Base-by-base conservation (phyloP, 2,329 filamentous ascomycete genomes). In the Fusarium armeniacum region DNA sequence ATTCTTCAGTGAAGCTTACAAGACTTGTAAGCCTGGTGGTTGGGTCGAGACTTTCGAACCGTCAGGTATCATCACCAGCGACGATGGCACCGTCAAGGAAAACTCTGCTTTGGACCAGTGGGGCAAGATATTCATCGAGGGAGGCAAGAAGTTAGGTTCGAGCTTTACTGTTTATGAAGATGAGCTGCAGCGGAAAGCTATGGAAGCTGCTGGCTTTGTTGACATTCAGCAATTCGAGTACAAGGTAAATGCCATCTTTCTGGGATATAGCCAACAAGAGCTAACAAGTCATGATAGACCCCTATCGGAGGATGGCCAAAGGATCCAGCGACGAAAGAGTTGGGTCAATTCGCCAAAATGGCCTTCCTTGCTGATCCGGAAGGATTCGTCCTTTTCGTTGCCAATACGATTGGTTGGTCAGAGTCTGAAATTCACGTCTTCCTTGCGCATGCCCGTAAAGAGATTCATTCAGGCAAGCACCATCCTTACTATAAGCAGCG, bases 201-300 rank as follows among this genome's bases (percentile, higher is more conserved):
- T 62, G 59, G 59, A 62, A 3, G 46, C 59, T 18, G 59, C 59
- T 30, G 59, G 59, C 16, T 62, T 62, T 35, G 46, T 62, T 18
- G 58, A 62, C 3, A 62, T 62, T 0, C 33, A 62, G 8, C 40
- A 45, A 20, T 62, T 55, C 11, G 59, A 62, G 32, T 62, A 41
- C 40, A 62, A 62, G 59, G 59, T 62, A 46, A 15, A 38, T 50
- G 0, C 2, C 4, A 22, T 16, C 0, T 1, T 9, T 3, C 7
- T 3, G 33, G 20, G 26, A 2, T n/a, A n/a, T n/a, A 13, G 11
- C 5, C 10, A 4, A 5, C 15, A 24, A 24, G 13, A 20, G 16
- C 50, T 56, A 18, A 22, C 6, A 26, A 1, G 1, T 2, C 4
- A 44, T 26, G 2, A 2, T 3, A 63, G 60, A 33, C 58, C 5